phyloP scores from a whole-genome alignment of 1,139 yeast genomes.

The Yamadazyma spencermartinsiae region DNA sequence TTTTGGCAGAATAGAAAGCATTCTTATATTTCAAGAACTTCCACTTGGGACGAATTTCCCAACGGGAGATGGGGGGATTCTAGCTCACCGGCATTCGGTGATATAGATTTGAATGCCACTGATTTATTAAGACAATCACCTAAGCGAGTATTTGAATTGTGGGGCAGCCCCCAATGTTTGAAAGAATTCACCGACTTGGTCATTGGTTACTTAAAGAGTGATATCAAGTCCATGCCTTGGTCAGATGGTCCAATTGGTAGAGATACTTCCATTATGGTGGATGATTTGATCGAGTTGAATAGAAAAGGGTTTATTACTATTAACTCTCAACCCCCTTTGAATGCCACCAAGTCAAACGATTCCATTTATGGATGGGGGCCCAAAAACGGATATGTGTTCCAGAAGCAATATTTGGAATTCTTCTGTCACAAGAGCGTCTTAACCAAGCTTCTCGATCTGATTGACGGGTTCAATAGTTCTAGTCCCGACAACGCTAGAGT shows the following conservation, averaged over 20 bases:
- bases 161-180: constrained; percentile 76
- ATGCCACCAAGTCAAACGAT: constrained; percentile 74
- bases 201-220: constrained; percentile 65
- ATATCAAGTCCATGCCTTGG: constrained; percentile 85
- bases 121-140: constrained; percentile 79
- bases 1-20: constrained; percentile 96
- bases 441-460: constrained; percentile 32
- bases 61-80: constrained; percentile 97
- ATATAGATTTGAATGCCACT: constrained; percentile 75
- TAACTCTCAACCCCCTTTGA: constrained; percentile 94
- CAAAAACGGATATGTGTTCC: constrained; percentile 84
- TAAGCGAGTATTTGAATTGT: constrained; percentile 73
- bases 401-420: constrained; percentile 87
- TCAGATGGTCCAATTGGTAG: constrained; percentile 84
- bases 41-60: constrained; percentile 94
- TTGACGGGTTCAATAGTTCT: constrained; percentile 41
- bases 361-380: constrained; percentile 95
- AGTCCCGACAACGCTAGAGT: constrained; percentile 42
- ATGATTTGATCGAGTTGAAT: constrained; percentile 63
- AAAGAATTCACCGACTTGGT: constrained; percentile 64
- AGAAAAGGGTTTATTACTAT: constrained; percentile 71
- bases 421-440: constrained; percentile 64
- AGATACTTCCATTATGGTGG: constrained; percentile 68
- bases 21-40: constrained; percentile 85
- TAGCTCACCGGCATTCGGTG: constrained; percentile 91